phyloP scores from a whole-genome alignment of 2,329 filamentous ascomycete species.

The Colletotrichum echinochloae region DNA sequence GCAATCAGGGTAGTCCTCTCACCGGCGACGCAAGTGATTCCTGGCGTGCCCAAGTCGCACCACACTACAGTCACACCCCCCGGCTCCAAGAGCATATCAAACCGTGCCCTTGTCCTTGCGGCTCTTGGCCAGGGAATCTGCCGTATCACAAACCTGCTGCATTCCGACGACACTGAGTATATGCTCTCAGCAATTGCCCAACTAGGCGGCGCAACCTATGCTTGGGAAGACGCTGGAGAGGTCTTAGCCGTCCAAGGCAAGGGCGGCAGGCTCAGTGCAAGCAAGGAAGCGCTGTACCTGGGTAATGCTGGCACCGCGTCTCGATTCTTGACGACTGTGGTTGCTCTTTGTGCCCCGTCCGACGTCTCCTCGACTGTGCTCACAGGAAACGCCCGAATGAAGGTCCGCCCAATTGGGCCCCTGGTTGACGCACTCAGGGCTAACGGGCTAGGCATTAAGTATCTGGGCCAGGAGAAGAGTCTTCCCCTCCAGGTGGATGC shows the following conservation, averaged over 20 bases:
- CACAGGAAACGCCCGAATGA: constrained; percentile 96
- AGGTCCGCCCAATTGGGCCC: constrained; percentile 91
- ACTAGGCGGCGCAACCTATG: constrained; percentile 87
- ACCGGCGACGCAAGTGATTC: constrained; percentile 78
- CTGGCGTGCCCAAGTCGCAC: constrained; percentile 75
- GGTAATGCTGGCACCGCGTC: constrained; percentile 98
- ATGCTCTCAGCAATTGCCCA: constrained; percentile 94
- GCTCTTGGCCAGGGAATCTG: constrained; percentile 89
- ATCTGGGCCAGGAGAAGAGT: constrained; percentile 85
- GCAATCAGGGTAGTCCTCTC: constrained; percentile 87
- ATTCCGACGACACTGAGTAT: constrained; percentile 96
- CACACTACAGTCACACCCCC: constrained; percentile 86
- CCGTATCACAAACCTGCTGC: constrained; percentile 89
- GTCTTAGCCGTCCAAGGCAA: constrained; percentile 90
- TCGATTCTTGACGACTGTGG: constrained; percentile 92
- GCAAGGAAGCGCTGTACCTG: constrained; percentile 83
- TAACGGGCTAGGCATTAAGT: constrained; percentile 90
- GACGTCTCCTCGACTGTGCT: constrained; percentile 78
- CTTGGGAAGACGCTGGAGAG: constrained; percentile 95
- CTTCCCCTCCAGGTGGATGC: constrained; percentile 87
- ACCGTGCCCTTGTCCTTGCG: constrained; percentile 92
- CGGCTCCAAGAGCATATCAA: constrained; percentile 97
- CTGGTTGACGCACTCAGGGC: constrained; percentile 88
- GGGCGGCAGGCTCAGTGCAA: constrained; percentile 86
- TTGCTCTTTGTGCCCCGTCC: constrained; percentile 80